Evolutionary conservation across 306 rosid species (phyloP).

Genomic region (Acacia melanoxylon): DNA sequence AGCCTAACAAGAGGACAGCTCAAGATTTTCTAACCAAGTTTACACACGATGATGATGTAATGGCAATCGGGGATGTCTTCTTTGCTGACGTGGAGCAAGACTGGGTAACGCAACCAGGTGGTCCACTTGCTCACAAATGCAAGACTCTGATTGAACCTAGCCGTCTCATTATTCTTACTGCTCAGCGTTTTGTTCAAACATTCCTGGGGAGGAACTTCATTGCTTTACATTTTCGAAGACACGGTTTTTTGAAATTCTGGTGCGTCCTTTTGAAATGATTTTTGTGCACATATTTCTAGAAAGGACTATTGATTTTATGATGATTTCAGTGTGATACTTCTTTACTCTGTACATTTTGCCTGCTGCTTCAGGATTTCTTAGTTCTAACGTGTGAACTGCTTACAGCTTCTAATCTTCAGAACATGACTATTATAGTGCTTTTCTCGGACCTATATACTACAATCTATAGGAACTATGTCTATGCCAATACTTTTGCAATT

Average conservation of each 20-base stretch:
- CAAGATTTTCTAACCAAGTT: conserved; percentile 73
- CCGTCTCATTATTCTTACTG: conserved; percentile 76
- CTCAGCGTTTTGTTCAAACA: conserved; percentile 95
- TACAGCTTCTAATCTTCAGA: conserved; percentile 10
- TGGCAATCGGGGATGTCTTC: conserved; percentile 94
- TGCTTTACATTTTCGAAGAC: conserved; percentile 90
- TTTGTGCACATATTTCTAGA: neutral
- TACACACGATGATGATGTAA: conserved; percentile 63
- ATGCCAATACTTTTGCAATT: neutral
- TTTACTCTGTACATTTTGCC: conserved; percentile 8
- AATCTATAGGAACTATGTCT: conserved; percentile 5
- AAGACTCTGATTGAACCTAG: conserved; percentile 83
- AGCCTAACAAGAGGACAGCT: conserved; percentile 66
- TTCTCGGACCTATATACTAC: neutral
- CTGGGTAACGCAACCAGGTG: conserved; percentile 94
- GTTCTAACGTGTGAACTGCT: conserved; percentile 13
- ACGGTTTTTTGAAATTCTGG: conserved; percentile 98
- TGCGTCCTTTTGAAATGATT: conserved; percentile 24
- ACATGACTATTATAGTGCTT: neutral
- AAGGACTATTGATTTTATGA: conserved; percentile 7
- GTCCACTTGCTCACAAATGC: conserved; percentile 90
- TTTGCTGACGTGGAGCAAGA: conserved; percentile 76
- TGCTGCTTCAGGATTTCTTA: conserved; percentile 17
- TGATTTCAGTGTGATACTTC: conserved; percentile 18
- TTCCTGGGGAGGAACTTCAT: conserved; percentile 82